Base-by-base conservation (phyloP, 345 rosid genomes). In the Populus alba region DNA sequence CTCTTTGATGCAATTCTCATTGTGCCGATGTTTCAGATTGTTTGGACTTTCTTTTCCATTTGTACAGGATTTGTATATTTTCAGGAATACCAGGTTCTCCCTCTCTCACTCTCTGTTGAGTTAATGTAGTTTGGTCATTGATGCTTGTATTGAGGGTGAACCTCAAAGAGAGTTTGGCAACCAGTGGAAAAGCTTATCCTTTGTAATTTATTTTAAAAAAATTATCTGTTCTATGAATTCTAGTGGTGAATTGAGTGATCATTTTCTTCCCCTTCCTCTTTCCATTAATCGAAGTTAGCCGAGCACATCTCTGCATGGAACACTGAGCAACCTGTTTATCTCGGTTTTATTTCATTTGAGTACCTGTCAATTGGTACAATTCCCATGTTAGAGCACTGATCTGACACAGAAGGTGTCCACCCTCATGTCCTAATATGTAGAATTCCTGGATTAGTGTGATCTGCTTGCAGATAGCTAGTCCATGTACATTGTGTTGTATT, bases 1-100 rank as follows among this genome's bases (percentile, higher is more conserved):
- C 82, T 91, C 45, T 96, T 90, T 53, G 99, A 96, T 83, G 99
- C 99, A 73, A 92, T 96, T 78, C 94, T 94, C 69, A 96, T 96
- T 75, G 99, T 96, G 86, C 99, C 99, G 8, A 96, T 96, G 99
- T 96, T 96, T 87, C 98, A 96, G 87, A 96, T 96, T 85, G 98
- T 92, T 73, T 96, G 99, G 99, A 94, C 99, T 75, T 96, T 94
- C 91, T 93, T 96, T 86, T 96, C 99, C 78, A 96, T 96, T 57
- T 94, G 92, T 89, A 96, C 99, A 82, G 99, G 98, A 89, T 93
- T 93, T 86, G 80, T 96, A 61, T 96, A 93, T 88, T 96, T 96
- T 83, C 99, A 96, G 84, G 99, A 96, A 87, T 96, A 90, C 88
- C 97, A 96, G 98, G 99, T 92, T 43, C 55, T 70, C 77, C 77